phyloP scores from a whole-genome alignment of 2,329 filamentous ascomycete genomes.

The Fusarium xyrophilum region DNA sequence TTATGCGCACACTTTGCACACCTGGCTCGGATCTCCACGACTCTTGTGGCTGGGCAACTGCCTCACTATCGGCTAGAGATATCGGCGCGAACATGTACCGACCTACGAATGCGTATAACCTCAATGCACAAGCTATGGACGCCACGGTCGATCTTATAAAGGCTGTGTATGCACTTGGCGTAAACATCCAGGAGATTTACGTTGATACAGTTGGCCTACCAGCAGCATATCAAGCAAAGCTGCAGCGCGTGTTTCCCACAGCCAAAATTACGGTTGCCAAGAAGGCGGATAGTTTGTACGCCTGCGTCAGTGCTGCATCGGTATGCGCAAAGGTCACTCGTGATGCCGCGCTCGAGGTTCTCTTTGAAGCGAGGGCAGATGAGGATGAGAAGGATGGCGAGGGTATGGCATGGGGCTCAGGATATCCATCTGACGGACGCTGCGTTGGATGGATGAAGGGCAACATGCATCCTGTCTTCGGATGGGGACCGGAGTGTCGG shows the following conservation, averaged over 20 bases:
- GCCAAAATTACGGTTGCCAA: conserved; percentile 78
- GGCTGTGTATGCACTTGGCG: conserved; percentile 75
- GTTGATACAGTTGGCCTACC: conserved; percentile 94
- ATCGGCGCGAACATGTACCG: conserved; percentile 81
- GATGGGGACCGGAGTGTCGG: conserved; percentile 90
- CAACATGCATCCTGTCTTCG: conserved; percentile 93
- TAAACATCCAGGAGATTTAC: conserved; percentile 88
- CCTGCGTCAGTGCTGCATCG: conserved; percentile 90
- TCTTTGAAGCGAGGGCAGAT: conserved; percentile 62
- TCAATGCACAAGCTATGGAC: conserved; percentile 96
- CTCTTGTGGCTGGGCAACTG: conserved; percentile 82
- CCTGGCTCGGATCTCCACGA: conserved; percentile 56
- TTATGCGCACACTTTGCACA: conserved; percentile 76
- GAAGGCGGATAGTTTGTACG: conserved; percentile 92
- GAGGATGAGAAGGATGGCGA: conserved; percentile 46
- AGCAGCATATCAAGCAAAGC: conserved; percentile 79
- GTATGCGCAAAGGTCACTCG: conserved; percentile 96
- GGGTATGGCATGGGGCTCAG: conserved; percentile 78
- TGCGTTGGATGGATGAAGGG: conserved; percentile 81
- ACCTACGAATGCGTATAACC: conserved; percentile 74
- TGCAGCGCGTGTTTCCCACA: conserved; percentile 84
- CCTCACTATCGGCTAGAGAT: conserved; percentile 81
- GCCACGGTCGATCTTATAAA: conserved; percentile 84
- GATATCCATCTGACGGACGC: conserved; percentile 87
- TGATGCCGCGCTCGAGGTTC: conserved; percentile 84